Base-by-base conservation (phyloP, 1,284 basidiomycete species). In the Melampsora medusae region DNA sequence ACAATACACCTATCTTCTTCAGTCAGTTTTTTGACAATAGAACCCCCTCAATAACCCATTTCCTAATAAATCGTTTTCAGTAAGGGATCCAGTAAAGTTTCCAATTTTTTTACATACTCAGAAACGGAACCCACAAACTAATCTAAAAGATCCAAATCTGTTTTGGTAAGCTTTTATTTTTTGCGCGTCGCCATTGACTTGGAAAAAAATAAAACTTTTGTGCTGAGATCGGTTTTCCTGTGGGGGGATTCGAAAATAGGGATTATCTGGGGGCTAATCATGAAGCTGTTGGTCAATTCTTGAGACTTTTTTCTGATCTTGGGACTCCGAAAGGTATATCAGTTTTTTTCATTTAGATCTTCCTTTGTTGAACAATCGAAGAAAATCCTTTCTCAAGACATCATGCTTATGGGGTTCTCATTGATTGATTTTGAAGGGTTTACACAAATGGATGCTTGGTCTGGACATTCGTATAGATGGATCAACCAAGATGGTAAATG, bases 1-100 rank as follows among this genome's bases (percentile, higher is more conserved):
- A 94, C 86, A 93, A 93, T 86, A 94, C 91, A 1, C 92, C 92
- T 62, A 88, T 93, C 78, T 93, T 93, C 87, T 93, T 93, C 86
- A 88, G 93, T 80, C 1, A 53, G 50, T 53, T 3, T 50, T 48
- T 31, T 50, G 6, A 33, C 7, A 35, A 35, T 6, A 35, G 4
- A 6, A 35, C 35, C 9, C 35, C 35, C 35, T 35, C 9, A 9
- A 35, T 6, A 35, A 35, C 9, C 1, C 4, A 35, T 35, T 35
- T 35, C 35, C 35, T 35, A 35, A 35, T 5, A 35, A 56, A 56
- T 14, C 33, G 25, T 61, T 12, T 38, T 53, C 25, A 53, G 50
- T 53, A 53, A 88, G 90, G 76, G 91, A 92, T 80, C 90, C 91
- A 17, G 86, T 89, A 81, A 92, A 92, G 17, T 67, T 67, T 59